A percentile compares a stretch with the other conserved stretches of the same genome.
These are phyloP conservation scores for Rhodotorula sp. DNA, from an alignment of 1,284 basidiomycete genomes.

Conservation along the genomic window DNA sequence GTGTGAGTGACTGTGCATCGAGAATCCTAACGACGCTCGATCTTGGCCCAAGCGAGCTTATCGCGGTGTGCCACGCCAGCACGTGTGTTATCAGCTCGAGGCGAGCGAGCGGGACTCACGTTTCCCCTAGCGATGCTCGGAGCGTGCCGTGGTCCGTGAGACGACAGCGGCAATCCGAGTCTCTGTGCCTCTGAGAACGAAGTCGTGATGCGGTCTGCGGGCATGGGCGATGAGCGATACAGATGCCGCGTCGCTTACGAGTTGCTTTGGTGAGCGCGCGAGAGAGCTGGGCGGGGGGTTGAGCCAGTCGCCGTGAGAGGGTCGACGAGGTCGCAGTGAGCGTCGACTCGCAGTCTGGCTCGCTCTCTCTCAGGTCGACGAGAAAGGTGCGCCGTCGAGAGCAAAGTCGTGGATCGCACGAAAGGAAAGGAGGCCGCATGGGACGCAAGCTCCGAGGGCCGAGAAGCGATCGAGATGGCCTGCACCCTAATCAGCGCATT, in stretches of 20 bases:
- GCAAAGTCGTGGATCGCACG: neutral
- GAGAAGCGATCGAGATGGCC: no score
- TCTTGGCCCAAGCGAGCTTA: no score
- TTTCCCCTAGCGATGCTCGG: slow-evolving; percentile 17
- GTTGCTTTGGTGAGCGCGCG: neutral
- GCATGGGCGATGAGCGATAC: slow-evolving; percentile 3
- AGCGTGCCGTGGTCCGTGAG: slow-evolving; percentile 6
- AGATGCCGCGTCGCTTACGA: neutral
- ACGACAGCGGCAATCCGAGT: slow-evolving; percentile 7
- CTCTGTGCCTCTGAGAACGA: slow-evolving; percentile 16
- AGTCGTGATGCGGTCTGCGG: neutral
- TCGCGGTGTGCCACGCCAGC: neutral
- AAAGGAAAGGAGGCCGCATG: neutral
- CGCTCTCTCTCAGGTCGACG: no score
- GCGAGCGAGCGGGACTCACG: neutral
- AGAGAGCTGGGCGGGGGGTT: neutral
- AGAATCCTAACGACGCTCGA: no score
- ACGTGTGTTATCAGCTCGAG: neutral
- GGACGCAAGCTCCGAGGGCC: no score
- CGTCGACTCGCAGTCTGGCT: neutral
- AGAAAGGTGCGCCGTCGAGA: neutral
- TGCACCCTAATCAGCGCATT: no score
- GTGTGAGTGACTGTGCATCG: neutral
- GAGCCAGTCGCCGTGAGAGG: neutral
- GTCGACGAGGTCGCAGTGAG: neutral